phyloP scores from a whole-genome alignment of 2,329 filamentous ascomycete genomes.

The Colletotrichum cuscutae region DNA sequence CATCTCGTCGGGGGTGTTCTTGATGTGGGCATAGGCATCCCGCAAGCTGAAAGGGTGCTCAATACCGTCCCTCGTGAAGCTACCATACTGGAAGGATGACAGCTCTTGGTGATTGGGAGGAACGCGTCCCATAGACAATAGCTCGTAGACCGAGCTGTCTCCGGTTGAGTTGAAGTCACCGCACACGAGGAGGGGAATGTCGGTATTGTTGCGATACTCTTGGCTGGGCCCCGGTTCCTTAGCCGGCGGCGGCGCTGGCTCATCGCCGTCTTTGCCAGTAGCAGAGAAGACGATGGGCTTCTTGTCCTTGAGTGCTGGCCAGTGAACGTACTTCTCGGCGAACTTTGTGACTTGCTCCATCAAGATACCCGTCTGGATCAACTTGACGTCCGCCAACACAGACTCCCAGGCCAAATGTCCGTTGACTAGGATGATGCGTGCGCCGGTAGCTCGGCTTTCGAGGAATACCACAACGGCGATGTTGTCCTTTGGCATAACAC shows the following conservation, averaged over 20 bases:
- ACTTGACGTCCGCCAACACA: conserved; percentile 89
- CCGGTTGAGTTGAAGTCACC: conserved; percentile 95
- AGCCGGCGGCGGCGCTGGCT: conserved; percentile 60
- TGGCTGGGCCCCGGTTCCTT: conserved; percentile 81
- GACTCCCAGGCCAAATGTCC: conserved; percentile 97
- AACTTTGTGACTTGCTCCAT: conserved; percentile 92
- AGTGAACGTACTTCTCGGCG: conserved; percentile 85
- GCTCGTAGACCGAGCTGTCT: conserved; percentile 90
- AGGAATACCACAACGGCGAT: conserved; percentile 93
- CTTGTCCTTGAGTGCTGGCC: conserved; percentile 86
- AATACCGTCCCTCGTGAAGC: conserved; percentile 92
- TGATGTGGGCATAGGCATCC: conserved; percentile 86
- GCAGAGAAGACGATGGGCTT: conserved; percentile 59
- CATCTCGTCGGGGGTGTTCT: conserved; percentile 84
- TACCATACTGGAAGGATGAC: conserved; percentile 85
- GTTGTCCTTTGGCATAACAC: conserved; percentile 98
- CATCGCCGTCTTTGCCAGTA: conserved; percentile 53
- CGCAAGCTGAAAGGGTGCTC: conserved; percentile 94
- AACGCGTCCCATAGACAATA: conserved; percentile 84
- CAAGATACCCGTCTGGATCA: conserved; percentile 93
- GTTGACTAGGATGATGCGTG: conserved; percentile 91
- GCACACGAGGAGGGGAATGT: conserved; percentile 91
- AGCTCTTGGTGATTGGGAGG: conserved; percentile 84
- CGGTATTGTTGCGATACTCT: conserved; percentile 85
- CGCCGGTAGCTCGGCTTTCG: conserved; percentile 90